Base-by-base conservation (phyloP, 176 grass and related monocot genomes). In the Cenchrus fungigraminus region DNA sequence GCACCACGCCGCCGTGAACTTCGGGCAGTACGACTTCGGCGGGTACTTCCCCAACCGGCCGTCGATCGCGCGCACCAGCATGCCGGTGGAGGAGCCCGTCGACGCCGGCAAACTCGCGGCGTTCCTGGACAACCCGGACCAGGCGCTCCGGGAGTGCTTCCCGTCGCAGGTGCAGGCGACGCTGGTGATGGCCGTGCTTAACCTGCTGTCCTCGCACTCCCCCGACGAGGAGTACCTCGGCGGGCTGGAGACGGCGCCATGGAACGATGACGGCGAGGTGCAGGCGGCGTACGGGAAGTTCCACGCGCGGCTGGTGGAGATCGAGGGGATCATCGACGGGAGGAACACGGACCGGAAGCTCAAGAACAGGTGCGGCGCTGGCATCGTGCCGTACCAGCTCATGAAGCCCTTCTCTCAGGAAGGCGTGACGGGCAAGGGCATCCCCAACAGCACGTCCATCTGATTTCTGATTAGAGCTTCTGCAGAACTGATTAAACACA, bases 151-250 rank as follows among this genome's bases (percentile, higher is more conserved):
- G 0, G 79, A 82, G 15, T 88, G 82, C 74, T 91, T 98, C 70
- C 95, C 89, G 20, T 88, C 89, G 20, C 87, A 90, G 75, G 76
- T 90, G 74, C 95, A 95, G 81, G 92, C 93, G 44, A 91, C 92
- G 67, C 76, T 91, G 55, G 87, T 93, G 65, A 93, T 93, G 89
- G 95, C 91, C 0, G 85, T 91, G 52, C 74, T 95, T 4, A 66
- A 93, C 62, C 76, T 95, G 72, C 80, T 98, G 50, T 98, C 95
- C 6, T 81, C 20, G 51, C 93, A 98, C 66, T 93, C 95, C 20
- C 66, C 77, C 16, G 93, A 98, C 85, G 92, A 98, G 87, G 93
- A 98, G 85, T 98, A 95, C 84, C 91, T 98, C 16, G 85, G 91
- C 20, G 91, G 87, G 12, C 1, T 45, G 76, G 81, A 73, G 53